A percentile compares a stretch with the other conserved stretches of the same genome.
phyloP scores from a whole-genome alignment of 257 asterid species.

The Hygrophila difformis region DNA sequence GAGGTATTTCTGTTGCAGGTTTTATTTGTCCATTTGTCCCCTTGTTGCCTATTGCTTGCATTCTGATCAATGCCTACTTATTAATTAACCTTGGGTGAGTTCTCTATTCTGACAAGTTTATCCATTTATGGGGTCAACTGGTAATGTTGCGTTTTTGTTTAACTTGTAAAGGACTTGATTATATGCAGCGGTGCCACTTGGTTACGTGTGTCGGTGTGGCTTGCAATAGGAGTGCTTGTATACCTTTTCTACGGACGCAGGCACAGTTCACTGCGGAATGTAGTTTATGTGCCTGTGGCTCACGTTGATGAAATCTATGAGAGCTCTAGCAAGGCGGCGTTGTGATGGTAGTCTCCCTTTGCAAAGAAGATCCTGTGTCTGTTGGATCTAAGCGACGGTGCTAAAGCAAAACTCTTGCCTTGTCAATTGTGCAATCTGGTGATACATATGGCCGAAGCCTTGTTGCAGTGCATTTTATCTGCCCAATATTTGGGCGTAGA shows the following conservation, averaged over 20 bases:
- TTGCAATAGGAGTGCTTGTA: conserved; percentile 43
- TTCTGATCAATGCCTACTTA: conserved; percentile 82
- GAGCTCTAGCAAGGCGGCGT: conserved; percentile 25
- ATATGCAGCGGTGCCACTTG: conserved; percentile 66
- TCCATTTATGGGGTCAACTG: neutral
- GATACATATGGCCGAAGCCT: too few relatives aligned
- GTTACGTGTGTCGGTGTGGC: conserved; percentile 78
- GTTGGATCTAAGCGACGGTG: too few relatives aligned
- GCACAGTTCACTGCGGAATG: conserved; percentile 60
- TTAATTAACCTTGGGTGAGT: conserved; percentile 88
- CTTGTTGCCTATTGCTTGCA: conserved; percentile 65
- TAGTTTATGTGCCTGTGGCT: conserved; percentile 82
- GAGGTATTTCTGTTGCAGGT: conserved; percentile 38
- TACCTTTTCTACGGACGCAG: conserved; percentile 62
- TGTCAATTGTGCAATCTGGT: too few relatives aligned
- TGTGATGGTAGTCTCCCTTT: too few relatives aligned
- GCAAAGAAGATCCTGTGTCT: too few relatives aligned
- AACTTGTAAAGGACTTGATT: too few relatives aligned
- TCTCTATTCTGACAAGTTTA: neutral
- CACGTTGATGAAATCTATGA: conserved; percentile 73
- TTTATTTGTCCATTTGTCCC: conserved; percentile 93
- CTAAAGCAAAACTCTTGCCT: too few relatives aligned
- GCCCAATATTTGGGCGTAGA: too few relatives aligned
- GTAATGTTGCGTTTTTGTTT: neutral
- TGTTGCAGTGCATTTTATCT: too few relatives aligned